These are phyloP conservation scores for Hansfordia pulvinata DNA, from an alignment of 2,329 filamentous ascomycete species.

Conservation along the genomic window DNA sequence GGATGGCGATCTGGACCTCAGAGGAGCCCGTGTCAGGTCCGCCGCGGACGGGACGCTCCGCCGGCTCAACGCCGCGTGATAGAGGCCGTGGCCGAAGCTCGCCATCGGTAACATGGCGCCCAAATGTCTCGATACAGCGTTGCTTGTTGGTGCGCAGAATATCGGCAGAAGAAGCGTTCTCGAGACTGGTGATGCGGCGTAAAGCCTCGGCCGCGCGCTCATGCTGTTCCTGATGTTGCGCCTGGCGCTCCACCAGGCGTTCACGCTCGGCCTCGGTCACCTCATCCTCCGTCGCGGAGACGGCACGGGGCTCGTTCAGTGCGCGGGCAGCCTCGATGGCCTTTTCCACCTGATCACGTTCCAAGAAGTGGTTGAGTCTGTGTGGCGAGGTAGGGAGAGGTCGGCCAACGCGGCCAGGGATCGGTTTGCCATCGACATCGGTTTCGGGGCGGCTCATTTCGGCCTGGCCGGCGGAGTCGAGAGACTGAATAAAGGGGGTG, in stretches of 20 bases:
- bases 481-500: constrained; percentile 74
- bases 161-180: constrained; percentile 67
- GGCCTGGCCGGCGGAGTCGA: constrained; percentile 50
- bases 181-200: constrained; percentile 62
- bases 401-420: constrained; percentile 22
- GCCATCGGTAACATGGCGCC: constrained; percentile 76
- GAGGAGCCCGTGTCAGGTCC: constrained; percentile 89
- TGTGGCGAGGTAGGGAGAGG: constrained; percentile 34
- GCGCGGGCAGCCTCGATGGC: constrained; percentile 54
- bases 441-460: constrained; percentile 18
- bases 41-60: constrained; percentile 40
- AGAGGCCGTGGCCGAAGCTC: constrained; percentile 49
- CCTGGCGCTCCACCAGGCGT: too few relatives aligned
- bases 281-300: too few relatives aligned
- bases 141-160: constrained; percentile 69
- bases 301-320: constrained; percentile 54
- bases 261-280: constrained; percentile 18
- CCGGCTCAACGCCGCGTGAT: constrained; percentile 24
- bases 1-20: constrained; percentile 93
- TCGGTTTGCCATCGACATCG: constrained; percentile 26
- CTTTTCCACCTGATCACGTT: constrained; percentile 48
- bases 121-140: constrained; percentile 77
- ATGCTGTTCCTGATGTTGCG: constrained; percentile 41
- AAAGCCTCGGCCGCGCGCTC: constrained; percentile 62
- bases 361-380: constrained; percentile 66